These are phyloP conservation scores for Thymus mandschuricus DNA, from an alignment of 257 asterid genomes.

Conservation along the genomic window DNA sequence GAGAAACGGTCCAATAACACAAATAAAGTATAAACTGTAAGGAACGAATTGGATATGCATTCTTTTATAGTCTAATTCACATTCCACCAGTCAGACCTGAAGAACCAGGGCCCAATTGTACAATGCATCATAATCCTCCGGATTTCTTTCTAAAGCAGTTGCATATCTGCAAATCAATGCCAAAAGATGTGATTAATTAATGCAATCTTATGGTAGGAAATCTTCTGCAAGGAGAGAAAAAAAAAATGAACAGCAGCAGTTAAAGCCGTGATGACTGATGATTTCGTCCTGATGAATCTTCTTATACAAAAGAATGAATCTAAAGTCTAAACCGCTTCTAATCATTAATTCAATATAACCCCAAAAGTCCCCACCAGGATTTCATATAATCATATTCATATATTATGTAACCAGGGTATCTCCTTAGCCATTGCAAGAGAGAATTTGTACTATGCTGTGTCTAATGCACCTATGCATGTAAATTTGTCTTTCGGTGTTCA, in stretches of 20 bases:
- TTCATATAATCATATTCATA: constrained; percentile 7
- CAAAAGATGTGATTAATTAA: constrained; percentile 32
- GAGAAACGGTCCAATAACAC: constrained; percentile 23
- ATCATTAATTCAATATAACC: constrained; percentile 6
- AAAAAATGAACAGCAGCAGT: constrained; percentile 13
- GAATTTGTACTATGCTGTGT: background rate
- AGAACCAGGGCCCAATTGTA: constrained; percentile 99
- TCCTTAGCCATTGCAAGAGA: constrained; percentile 11
- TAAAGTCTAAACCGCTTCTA: constrained; percentile 10
- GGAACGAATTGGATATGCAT: constrained; percentile 23
- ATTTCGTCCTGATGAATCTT: constrained; percentile 23
- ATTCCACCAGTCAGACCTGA: constrained; percentile 63
- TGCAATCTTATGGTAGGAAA: constrained; percentile 18
- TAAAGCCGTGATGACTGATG: constrained; percentile 10
- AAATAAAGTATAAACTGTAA: constrained; percentile 11
- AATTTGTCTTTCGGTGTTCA: background rate
- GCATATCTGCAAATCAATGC: constrained; percentile 74
- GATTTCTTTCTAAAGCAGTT: constrained; percentile 86
- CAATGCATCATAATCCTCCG: constrained; percentile 93
- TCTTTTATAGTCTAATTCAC: constrained; percentile 27
- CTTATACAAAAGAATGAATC: constrained; percentile 14
- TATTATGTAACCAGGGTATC: constrained; percentile 4
- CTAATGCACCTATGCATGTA: background rate
- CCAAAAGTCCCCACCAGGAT: constrained; percentile 3
- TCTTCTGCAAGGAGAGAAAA: constrained; percentile 18